Evolutionary conservation across 1,284 basidiomycete genomes (phyloP).

Genomic region (Ceratobasidium sp.): DNA sequence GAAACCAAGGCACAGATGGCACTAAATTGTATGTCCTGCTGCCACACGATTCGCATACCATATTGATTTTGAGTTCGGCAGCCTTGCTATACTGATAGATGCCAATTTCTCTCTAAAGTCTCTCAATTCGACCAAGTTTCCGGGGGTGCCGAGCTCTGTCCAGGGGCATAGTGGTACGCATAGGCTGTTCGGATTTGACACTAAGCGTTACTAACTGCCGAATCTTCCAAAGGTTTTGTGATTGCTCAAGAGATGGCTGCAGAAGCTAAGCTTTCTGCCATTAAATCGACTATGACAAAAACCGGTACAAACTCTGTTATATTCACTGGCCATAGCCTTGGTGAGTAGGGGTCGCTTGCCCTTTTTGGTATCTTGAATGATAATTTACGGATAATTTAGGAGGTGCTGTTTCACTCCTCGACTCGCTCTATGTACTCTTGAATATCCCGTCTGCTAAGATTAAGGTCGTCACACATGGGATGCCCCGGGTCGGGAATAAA

Average conservation of each 20-base stretch:
- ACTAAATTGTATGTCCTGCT: slow-evolving; percentile 27
- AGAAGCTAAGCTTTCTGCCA: slow-evolving; percentile 7
- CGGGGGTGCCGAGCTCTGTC: slow-evolving; percentile 19
- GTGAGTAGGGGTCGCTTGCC: background rate
- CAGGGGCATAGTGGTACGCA: slow-evolving; percentile 20
- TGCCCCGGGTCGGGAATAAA: slow-evolving; percentile 48
- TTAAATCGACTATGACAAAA: slow-evolving; percentile 25
- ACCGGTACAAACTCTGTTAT: background rate
- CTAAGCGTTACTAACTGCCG: too few relatives aligned
- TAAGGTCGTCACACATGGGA: slow-evolving; percentile 38
- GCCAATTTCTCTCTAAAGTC: background rate
- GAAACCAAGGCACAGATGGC: slow-evolving; percentile 41
- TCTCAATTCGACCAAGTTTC: slow-evolving; percentile 5
- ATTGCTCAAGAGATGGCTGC: slow-evolving; percentile 21
- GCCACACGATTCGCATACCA: background rate
- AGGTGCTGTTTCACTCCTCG: slow-evolving; percentile 62
- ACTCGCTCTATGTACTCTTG: slow-evolving; percentile 46
- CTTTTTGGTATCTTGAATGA: background rate
- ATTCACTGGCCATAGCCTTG: slow-evolving; percentile 6
- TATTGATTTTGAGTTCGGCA: background rate
- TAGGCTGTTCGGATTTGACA: too few relatives aligned
- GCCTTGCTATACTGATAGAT: slow-evolving; percentile 16
- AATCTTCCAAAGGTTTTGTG: slow-evolving; percentile 30
- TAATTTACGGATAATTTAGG: slow-evolving; percentile 42
- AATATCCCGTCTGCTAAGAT: slow-evolving; percentile 38